phyloP scores from a whole-genome alignment of 2,329 filamentous ascomycete genomes.

The Ilyonectria robusta region DNA sequence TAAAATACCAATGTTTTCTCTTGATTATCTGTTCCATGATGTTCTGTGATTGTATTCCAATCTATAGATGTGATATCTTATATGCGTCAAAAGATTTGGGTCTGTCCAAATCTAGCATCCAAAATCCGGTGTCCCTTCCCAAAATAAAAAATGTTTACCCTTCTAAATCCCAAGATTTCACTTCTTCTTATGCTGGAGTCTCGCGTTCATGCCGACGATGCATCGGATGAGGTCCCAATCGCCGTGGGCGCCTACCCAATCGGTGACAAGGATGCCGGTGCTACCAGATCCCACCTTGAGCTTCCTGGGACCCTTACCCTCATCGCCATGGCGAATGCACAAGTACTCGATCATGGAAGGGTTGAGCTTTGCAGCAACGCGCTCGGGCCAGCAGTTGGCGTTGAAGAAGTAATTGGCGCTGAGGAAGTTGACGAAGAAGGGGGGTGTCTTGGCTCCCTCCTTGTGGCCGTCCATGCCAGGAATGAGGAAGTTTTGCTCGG shows the following conservation, averaged over 20 bases:
- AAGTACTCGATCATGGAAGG: conserved; percentile 78
- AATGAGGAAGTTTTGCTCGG: conserved; percentile 63
- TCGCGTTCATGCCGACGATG: conserved; percentile 92
- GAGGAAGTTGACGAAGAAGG: conserved; percentile 92
- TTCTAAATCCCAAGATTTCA: background rate
- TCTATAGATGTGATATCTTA: background rate
- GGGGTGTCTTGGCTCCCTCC: conserved; percentile 57
- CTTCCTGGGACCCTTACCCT: conserved; percentile 64
- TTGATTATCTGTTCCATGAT: background rate
- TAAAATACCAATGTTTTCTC: background rate
- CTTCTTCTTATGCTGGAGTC: conserved; percentile 62
- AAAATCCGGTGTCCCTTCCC: background rate
- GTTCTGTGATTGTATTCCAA: conserved; percentile 15
- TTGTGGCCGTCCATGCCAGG: conserved; percentile 53
- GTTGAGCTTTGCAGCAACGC: conserved; percentile 89
- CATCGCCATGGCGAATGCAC: conserved; percentile 69
- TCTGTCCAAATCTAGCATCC: conserved; percentile 6
- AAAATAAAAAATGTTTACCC: background rate
- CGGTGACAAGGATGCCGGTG: conserved; percentile 91
- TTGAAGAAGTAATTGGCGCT: conserved; percentile 96
- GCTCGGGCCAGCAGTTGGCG: conserved; percentile 91
- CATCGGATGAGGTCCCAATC: conserved; percentile 93
- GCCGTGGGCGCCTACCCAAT: conserved; percentile 89
- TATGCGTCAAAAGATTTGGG: background rate
- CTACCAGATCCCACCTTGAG: conserved; percentile 77